Conservation (phyloP, 768 basidiomycete species). For the Trametes coccinea region DNA sequence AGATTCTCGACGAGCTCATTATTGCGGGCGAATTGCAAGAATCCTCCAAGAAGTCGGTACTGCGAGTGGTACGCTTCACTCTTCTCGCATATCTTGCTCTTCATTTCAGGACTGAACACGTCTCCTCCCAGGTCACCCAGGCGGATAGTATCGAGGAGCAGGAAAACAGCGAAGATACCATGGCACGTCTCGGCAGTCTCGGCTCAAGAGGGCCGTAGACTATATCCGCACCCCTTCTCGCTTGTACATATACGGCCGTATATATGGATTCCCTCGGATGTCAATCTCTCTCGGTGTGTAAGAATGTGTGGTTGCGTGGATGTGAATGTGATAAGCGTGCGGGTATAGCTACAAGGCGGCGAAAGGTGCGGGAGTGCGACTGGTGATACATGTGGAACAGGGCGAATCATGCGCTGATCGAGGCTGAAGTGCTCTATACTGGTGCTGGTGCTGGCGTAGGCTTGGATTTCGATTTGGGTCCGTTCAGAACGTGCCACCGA, state of each 20-base stretch:
- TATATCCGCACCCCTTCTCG: not conserved
- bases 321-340: not conserved
- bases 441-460: not conserved
- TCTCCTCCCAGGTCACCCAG: constrained; percentile 66
- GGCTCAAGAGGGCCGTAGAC: constrained; percentile 54
- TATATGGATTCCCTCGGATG: constrained; percentile 6
- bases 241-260: constrained; percentile 11
- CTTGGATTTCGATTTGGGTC: constrained; percentile 37
- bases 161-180: constrained; percentile 79
- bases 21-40: constrained; percentile 95
- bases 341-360: not conserved
- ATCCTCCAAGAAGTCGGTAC: constrained; percentile 73
- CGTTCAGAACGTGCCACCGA: constrained; percentile 75
- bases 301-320: not conserved
- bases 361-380: no score
- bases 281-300: not conserved
- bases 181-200: constrained; percentile 57
- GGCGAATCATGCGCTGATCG: not conserved
- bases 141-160: constrained; percentile 84
- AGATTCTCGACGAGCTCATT: constrained; percentile 92
- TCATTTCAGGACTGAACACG: not conserved
- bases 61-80: constrained; percentile 51
- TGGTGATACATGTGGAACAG: not conserved
- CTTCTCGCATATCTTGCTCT: not conserved
- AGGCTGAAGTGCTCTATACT: not conserved